Base-by-base conservation (phyloP, 2,329 filamentous ascomycete genomes). In the Pseudogymnoascus sp. region DNA sequence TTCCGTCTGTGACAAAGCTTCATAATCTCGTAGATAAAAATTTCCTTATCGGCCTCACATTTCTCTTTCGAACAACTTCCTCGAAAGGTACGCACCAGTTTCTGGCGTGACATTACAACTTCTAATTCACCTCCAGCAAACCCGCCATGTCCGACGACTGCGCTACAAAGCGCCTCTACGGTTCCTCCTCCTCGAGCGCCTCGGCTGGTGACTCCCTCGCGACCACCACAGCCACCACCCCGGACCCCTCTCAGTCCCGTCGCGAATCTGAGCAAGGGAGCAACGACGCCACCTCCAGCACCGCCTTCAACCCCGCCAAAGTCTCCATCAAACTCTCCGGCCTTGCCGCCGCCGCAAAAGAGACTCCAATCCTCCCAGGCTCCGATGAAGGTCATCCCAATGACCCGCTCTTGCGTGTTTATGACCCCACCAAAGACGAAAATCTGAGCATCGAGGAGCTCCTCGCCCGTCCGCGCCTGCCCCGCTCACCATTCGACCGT, bases 391-490 rank as follows among this genome's bases (percentile, higher is more conserved):
- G 47, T 1, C 59, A 44, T 21, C 17, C 41, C 21, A 40, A 31
- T 10, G 41, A 60, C 13, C 59, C 59, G 36, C 59, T 60, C n/a
- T 11, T 47, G 21, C 35, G 59, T 33, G 41, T 33, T n/a, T 60
- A 60, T 24, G 59, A 60, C 29, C 59, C 59, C 21, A 11, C 39
- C 21, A 60, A 44, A 36, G 59, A 60, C 24, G 59, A 26, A 2
- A 33, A 15, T 1, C 57, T 59, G 35, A 41, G 36, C 59, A 60
- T 60, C 24, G 59, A 57, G 7, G 39, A 41, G 59, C 59, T 60
- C 7, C 59, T 60, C 21, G 59, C 59, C 35, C 59, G 59, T 15
- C 33, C 33, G 5, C 59, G 39, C 29, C 59, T 57, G 15, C 59
- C 39, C 1, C 59, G 59, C 24, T 26, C 59, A 6, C 39, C 39